Percentiles rank a stretch among this genome's conserved stretches.
Conservation (phyloP, 495 filamentous ascomycete genomes). For the Daldinia childiae region DNA sequence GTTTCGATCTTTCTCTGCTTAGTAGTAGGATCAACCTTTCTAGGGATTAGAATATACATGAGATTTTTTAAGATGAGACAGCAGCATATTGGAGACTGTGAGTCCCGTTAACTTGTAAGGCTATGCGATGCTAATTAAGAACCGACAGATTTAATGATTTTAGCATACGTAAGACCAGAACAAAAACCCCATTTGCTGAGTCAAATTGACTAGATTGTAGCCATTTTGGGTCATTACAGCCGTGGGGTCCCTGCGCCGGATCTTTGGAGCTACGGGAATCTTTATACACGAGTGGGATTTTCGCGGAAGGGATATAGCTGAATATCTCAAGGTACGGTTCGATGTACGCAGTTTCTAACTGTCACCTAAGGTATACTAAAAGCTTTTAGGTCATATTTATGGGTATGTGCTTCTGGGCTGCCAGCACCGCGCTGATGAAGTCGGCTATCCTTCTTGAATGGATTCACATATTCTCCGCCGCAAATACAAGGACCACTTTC, state of each 20-base stretch:
- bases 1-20: background rate
- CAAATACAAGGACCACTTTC: background rate
- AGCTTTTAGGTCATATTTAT: background rate
- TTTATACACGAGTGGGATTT: background rate
- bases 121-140: background rate
- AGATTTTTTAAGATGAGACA: background rate
- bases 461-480: background rate
- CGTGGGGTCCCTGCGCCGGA: background rate
- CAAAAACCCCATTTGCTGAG: background rate
- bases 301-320: background rate
- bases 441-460: background rate
- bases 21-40: background rate
- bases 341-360: background rate
- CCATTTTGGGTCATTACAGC: background rate
- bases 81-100: background rate
- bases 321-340: background rate
- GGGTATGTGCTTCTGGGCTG: background rate
- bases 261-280: background rate
- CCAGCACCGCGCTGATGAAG: background rate
- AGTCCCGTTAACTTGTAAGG: background rate
- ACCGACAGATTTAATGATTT: background rate
- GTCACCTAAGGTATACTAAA: background rate
- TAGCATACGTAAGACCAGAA: background rate
- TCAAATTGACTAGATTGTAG: background rate
- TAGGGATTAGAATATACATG: background rate